Conservation (phyloP, 805 yeast species). For the Kuraishia capsulata region DNA sequence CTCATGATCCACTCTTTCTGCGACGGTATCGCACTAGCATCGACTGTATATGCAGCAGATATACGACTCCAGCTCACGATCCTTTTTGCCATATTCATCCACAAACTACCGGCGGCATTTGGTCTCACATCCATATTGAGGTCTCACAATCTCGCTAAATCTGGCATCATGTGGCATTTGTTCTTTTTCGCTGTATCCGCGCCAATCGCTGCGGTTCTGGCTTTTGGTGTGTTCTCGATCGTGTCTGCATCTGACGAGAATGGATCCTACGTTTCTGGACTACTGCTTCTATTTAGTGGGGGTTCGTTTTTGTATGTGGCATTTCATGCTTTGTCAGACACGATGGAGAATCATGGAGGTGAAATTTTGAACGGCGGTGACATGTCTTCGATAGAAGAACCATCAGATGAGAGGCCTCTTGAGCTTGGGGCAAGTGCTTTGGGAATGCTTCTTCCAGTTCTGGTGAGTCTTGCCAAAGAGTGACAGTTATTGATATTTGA, state of each 20-base stretch:
- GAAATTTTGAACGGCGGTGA: too few relatives aligned
- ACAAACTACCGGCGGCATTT: slow-evolving; percentile 70
- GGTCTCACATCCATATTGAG: slow-evolving; percentile 51
- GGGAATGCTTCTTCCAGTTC: slow-evolving; percentile 20
- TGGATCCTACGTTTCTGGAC: slow-evolving; percentile 29
- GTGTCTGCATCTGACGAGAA: slow-evolving; percentile 8
- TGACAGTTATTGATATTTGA: too few relatives aligned
- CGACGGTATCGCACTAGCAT: slow-evolving; percentile 69
- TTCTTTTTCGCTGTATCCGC: slow-evolving; percentile 48
- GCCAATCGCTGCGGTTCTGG: slow-evolving; percentile 48
- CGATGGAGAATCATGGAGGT: slow-evolving; percentile 4
- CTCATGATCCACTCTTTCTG: slow-evolving; percentile 57
- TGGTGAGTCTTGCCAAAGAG: slow-evolving; percentile 13
- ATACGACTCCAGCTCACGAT: slow-evolving; percentile 33
- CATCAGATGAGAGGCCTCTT: slow-evolving; percentile 4
- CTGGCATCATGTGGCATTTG: slow-evolving; percentile 35
- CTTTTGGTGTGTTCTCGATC: slow-evolving; percentile 28
- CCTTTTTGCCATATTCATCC: slow-evolving; percentile 53
- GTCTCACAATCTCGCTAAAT: slow-evolving; percentile 22
- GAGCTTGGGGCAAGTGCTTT: slow-evolving; percentile 11
- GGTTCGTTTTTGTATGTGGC: slow-evolving; percentile 72
- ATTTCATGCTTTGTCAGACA: slow-evolving; percentile 48
- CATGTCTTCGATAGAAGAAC: too few relatives aligned
- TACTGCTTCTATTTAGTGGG: slow-evolving; percentile 53
- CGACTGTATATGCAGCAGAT: slow-evolving; percentile 32